Conservation (phyloP, 2,329 filamentous ascomycete species). For the Colletotrichum lini region DNA sequence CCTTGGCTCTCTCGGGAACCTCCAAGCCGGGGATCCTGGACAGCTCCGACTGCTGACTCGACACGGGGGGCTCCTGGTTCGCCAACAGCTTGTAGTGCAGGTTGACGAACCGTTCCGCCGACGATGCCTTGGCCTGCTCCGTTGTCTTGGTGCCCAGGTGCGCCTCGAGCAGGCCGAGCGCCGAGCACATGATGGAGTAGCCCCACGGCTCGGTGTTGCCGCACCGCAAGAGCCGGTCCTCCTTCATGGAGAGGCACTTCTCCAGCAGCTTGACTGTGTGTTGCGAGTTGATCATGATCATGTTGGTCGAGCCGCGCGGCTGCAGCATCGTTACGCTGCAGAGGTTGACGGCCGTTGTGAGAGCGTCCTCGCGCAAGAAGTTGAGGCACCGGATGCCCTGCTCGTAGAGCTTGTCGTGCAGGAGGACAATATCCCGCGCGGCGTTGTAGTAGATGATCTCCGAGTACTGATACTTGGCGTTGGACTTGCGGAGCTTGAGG, state of each 20-base stretch:
- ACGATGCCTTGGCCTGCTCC: conserved; percentile 70
- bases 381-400: conserved; percentile 72
- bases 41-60: conserved; percentile 49
- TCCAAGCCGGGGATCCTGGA: conserved; percentile 50
- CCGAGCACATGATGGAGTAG: conserved; percentile 75
- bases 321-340: conserved; percentile 74
- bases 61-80: conserved; percentile 64
- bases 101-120: conserved; percentile 71
- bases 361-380: conserved; percentile 72
- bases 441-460: conserved; percentile 76
- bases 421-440: conserved; percentile 72
- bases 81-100: conserved; percentile 71
- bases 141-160: conserved; percentile 71
- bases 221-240: conserved; percentile 72
- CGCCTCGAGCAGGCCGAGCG: conserved; percentile 70
- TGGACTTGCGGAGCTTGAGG: conserved; percentile 70
- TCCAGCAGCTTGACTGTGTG: conserved; percentile 74
- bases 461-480: conserved; percentile 74
- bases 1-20: conserved; percentile 56
- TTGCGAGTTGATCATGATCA: conserved; percentile 74
- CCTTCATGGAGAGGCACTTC: conserved; percentile 73
- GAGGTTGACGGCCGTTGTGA: conserved; percentile 73
- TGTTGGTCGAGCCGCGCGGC: conserved; percentile 70
- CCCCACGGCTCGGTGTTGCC: conserved; percentile 77
- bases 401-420: conserved; percentile 72